Evolutionary conservation across 2,329 filamentous ascomycete species (phyloP).

Genomic region (Microcyclospora tardicrescens): DNA sequence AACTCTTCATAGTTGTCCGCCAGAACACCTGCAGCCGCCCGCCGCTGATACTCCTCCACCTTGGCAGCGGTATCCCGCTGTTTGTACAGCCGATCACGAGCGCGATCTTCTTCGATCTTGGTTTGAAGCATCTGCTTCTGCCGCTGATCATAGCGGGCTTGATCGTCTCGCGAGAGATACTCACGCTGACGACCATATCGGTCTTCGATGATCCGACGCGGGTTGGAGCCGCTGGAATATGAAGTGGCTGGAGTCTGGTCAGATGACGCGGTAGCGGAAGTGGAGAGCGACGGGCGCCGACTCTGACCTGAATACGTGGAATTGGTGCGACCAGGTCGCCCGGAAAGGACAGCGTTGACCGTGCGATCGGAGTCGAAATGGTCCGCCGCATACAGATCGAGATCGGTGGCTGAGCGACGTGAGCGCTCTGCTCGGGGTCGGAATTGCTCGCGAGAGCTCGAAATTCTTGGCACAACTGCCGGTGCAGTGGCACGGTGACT

Average conservation of each 20-base stretch:
- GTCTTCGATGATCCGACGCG: conserved; percentile 13
- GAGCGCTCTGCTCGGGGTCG: conserved; percentile 3
- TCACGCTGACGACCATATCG: conserved; percentile 10
- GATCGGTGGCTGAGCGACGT: conserved; percentile 9
- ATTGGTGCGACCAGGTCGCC: conserved; percentile 5
- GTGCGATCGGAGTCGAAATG: conserved; percentile 15
- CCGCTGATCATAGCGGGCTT: conserved; percentile 2
- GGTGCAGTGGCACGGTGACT: conserved; percentile 3
- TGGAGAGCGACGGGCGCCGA: conserved; percentile 22
- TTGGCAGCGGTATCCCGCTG: conserved; percentile 7
- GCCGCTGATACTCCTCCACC: conserved; percentile 18
- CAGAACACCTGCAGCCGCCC: conserved; percentile 9
- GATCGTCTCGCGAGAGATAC: conserved; percentile 15
- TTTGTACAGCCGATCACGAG: conserved; percentile 7
- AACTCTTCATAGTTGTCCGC: conserved; percentile 6
- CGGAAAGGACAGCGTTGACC: conserved; percentile 10
- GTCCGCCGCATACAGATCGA: conserved; percentile 10
- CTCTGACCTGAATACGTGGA: conserved; percentile 15
- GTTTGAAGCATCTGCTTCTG: conserved; percentile 1
- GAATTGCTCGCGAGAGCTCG: conserved; percentile 1
- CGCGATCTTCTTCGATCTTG: neutral
- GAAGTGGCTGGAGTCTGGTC: conserved; percentile 19
- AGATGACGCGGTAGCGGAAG: conserved; percentile 10
- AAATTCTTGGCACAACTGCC: conserved; percentile 2
- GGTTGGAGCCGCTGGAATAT: conserved; percentile 11